Evolutionary conservation across 139 green algal genomes (phyloP), one percentile per base, ranked within the genome.

Genomic region (Chlamydomonas schloesseri): DNA sequence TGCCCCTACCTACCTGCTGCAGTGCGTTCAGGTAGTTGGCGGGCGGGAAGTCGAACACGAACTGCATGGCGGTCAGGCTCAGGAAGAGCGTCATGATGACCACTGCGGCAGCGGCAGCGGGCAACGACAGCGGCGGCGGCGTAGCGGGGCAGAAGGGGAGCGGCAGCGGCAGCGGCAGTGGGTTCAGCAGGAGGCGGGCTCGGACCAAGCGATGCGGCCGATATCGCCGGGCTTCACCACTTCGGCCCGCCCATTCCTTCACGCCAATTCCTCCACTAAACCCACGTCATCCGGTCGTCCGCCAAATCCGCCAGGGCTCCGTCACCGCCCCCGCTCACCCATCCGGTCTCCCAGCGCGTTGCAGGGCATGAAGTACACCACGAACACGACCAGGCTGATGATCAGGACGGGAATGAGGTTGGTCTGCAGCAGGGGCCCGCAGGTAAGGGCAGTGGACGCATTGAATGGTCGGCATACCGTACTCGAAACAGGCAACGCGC

Each of bases 21-120:
- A 84, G 77, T 29, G 77, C 62, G 62, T 84, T 84, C 62, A 84
- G n/a, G 42, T 84, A 84, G 62, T 84, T 73, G 37, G 77, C 62
- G 62, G 77, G 77, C 29, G 77, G 77, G 75, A 82, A 82, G 77
- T 84, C 77, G 26, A 74, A 84, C 62, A 84, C 62, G n/a, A 84
- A 84, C 77, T 84, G 77, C 77, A 84, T 58, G 29, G 76, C 76
- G 13, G 76, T 83, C 26, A 83, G 58, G 21, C 58, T 73, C 58
- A 83, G 76, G 58, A 83, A 72, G 34, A 72, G 58, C 20, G 58
- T 72, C 29, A 83, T 42, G 14, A 72, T 37, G 1, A 83, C 58
- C 6, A 31, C 74, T 82, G 73, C 29, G 3, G 72, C 4, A 14
- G 29, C 23, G 72, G 15, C 47, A 21, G 26, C 62, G 72, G 46